Percentiles rank a stretch among this genome's conserved stretches.
Evolutionary conservation across 106 monocot species (phyloP).

Genomic region (Acorus calamus): DNA sequence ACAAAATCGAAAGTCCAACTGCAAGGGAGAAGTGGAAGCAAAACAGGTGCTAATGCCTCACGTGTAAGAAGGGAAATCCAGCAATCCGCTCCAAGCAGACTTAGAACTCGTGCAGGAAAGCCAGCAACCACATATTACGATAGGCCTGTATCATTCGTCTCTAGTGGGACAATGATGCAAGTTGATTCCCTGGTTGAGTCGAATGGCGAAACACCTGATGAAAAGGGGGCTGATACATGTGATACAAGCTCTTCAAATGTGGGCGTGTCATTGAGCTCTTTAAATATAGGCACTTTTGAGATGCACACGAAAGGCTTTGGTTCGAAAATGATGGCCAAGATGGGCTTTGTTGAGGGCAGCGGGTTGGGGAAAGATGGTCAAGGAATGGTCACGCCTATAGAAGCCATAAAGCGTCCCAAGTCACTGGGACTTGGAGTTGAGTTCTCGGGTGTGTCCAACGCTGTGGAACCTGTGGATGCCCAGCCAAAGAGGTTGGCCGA

Average conservation of each 20-base stretch:
- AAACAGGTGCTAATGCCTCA: slow-evolving; percentile 1
- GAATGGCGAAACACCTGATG: slow-evolving; percentile 14
- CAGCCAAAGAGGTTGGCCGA: background rate
- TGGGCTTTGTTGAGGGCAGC: slow-evolving; percentile 79
- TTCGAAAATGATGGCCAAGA: slow-evolving; percentile 90
- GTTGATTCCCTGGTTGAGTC: slow-evolving; percentile 26
- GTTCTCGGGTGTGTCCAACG: slow-evolving; percentile 18
- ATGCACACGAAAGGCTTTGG: slow-evolving; percentile 94
- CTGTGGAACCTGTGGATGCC: background rate
- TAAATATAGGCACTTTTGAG: slow-evolving; percentile 71
- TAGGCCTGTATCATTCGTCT: slow-evolving; percentile 66
- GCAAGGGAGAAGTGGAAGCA: slow-evolving; percentile 9
- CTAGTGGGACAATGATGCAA: slow-evolving; percentile 51
- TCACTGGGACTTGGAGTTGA: slow-evolving; percentile 76
- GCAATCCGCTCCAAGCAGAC: slow-evolving; percentile 33
- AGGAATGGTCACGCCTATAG: slow-evolving; percentile 63
- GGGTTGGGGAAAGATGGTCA: slow-evolving; percentile 82
- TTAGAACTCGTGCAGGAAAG: background rate
- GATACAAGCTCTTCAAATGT: slow-evolving; percentile 5
- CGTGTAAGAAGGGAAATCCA: slow-evolving; percentile 1
- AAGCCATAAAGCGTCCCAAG: slow-evolving; percentile 67
- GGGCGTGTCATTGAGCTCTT: background rate
- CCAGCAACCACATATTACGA: slow-evolving; percentile 23
- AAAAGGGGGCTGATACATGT: background rate
- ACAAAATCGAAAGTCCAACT: background rate